Conservation (phyloP, 768 basidiomycete species). For the Sporobolomyces phaffii region DNA sequence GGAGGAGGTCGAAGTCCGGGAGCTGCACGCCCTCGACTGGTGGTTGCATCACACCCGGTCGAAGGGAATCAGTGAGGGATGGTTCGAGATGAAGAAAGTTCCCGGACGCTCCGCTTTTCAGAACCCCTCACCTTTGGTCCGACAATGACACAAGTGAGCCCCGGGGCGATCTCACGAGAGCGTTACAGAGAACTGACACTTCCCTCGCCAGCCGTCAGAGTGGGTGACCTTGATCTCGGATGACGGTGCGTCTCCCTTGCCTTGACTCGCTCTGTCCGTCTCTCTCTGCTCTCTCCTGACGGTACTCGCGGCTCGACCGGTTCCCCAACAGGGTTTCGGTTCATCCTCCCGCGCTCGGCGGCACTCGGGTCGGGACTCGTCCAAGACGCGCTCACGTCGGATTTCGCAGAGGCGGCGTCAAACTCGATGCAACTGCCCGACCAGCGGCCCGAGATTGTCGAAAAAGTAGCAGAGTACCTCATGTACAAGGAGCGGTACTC, state of each 20-base stretch:
- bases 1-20: conserved; percentile 29
- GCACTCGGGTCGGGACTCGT: conserved; percentile 30
- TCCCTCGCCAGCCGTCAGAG: conserved; percentile 6
- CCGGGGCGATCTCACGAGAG: background rate
- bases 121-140: background rate
- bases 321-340: conserved; percentile 26
- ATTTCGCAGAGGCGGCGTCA: conserved; percentile 17
- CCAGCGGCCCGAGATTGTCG: conserved; percentile 33
- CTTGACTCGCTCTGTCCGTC: too few species aligned
- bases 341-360: conserved; percentile 30
- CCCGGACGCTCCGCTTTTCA: background rate
- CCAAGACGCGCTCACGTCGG: conserved; percentile 25
- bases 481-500: conserved; percentile 35
- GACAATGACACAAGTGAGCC: background rate
- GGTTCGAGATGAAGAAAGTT: background rate
- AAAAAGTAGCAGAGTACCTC: conserved; percentile 38
- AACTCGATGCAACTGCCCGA: conserved; percentile 24
- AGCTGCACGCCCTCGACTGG: background rate
- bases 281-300: background rate
- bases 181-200: too few species aligned
- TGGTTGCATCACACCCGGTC: background rate
- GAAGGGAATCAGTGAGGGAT: background rate
- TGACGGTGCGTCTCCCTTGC: conserved; percentile 16
- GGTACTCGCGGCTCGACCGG: background rate
- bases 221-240: conserved; percentile 33